Percentiles rank a stretch among this genome's conserved stretches.
phyloP scores from a whole-genome alignment of 2,329 filamentous ascomycete genomes.

The Drechslera avenae region DNA sequence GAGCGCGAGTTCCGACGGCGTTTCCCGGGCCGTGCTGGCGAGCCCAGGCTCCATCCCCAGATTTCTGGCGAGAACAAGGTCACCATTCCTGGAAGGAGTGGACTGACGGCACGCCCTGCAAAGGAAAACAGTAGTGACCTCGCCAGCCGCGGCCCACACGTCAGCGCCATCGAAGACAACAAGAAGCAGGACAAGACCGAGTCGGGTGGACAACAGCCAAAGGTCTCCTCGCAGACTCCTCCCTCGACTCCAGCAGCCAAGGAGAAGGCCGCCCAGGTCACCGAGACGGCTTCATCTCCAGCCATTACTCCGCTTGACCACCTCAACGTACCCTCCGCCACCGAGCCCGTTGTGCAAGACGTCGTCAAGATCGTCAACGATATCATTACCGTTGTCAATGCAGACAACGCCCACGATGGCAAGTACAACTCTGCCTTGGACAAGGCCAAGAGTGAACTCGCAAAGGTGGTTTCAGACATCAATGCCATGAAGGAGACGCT shows the following conservation, averaged over 20 bases:
- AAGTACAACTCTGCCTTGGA: constrained; percentile 79
- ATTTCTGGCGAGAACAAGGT: constrained; percentile 68
- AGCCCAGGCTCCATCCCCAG: constrained; percentile 52
- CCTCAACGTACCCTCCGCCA: constrained; percentile 73
- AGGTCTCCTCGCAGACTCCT: constrained; percentile 31
- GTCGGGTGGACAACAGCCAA: constrained; percentile 21
- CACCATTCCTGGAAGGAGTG: constrained; percentile 83
- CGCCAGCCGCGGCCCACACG: constrained; percentile 60
- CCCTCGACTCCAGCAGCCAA: constrained; percentile 11
- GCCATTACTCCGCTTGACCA: constrained; percentile 71
- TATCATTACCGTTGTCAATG: constrained; percentile 90
- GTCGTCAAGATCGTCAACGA: constrained; percentile 95
- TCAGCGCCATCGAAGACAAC: constrained; percentile 63
- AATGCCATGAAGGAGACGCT: constrained; percentile 71
- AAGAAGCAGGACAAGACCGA: constrained; percentile 16
- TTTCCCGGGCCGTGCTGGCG: constrained; percentile 62
- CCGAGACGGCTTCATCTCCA: constrained; percentile 30
- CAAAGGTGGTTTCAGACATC: constrained; percentile 79
- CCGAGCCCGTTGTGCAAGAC: constrained; percentile 88
- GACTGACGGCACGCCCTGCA: constrained; percentile 78
- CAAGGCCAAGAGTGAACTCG: constrained; percentile 84
- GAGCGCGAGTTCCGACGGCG: constrained; percentile 90
- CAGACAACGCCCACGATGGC: constrained; percentile 71
- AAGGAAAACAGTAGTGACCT: constrained; percentile 57
- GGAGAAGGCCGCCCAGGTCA: constrained; percentile 33